Base-by-base conservation (phyloP, 192 early-diverging fungal species). In the Mortierella alpina region DNA sequence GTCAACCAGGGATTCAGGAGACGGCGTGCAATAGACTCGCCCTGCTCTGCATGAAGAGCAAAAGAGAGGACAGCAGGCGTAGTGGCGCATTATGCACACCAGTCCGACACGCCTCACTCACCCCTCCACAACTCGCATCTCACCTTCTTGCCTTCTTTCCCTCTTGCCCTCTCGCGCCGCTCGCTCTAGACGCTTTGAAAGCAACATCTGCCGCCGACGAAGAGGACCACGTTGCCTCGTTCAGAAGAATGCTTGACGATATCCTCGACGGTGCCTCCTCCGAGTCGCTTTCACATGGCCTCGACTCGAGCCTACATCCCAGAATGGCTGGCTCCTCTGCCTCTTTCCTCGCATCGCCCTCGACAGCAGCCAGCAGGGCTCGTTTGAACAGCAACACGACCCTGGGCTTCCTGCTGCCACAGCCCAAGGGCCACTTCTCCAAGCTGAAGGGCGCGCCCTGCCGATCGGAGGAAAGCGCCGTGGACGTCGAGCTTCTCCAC, bases 401-500 rank as follows among this genome's bases (percentile, higher is more conserved):
- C 7, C 42, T 80, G 20, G 77, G 69, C 13, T 80, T 67, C 60
- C 60, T 80, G 11, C 49, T 80, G 0, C 77, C 77, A 11, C 77
- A 80, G 23, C 77, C 77, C 17, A 80, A 80, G 61, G 77, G 77
- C 7, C 77, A 80, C 47, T 80, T 80, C 40, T 72, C 77, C 23
- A 80, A 80, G 54, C 59, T 80, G 50, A 78, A 78, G 68, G 41
- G 56, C 55, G 31, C 23, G 15, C 69, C 63, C 41, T 40, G 23
- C 53, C 64, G 77, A 40, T 15, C 63, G 44, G 68, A 68, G 7
- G 41, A 72, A 4, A 68, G 7, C 23, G 60, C 63, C 39, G 68
- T 82, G 13, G 83, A 83, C 51, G 50, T 68, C 31, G 83, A 84
- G 31, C 63, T 88, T 54, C 69, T 89, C 9, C 82, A 84, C 41